phyloP scores from a whole-genome alignment of 371 early-diverging fungal genomes.

The Syncephalastrum contaminatum region DNA sequence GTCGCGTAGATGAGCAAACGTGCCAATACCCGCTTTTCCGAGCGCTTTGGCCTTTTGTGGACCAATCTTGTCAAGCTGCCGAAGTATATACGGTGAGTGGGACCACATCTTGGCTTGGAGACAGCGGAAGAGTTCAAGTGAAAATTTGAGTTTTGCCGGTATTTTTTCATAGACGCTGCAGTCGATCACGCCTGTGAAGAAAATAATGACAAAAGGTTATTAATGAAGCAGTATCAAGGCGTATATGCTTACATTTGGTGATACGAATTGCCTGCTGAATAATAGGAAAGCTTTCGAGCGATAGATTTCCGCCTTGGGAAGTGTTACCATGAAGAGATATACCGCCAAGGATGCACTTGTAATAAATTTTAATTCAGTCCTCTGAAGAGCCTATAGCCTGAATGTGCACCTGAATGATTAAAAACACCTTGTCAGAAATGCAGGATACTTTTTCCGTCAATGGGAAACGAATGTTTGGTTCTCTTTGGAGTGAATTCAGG shows the following conservation, averaged over 20 bases:
- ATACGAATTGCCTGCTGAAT: slow-evolving; percentile 35
- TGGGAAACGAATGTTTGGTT: slow-evolving; percentile 42
- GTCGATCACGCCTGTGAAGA: slow-evolving; percentile 37
- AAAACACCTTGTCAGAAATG: slow-evolving; percentile 34
- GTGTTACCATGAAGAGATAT: slow-evolving; percentile 29
- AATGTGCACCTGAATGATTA: slow-evolving; percentile 36
- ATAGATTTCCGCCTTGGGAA: slow-evolving; percentile 15
- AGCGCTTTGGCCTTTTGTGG: slow-evolving; percentile 28
- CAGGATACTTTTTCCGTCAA: slow-evolving; percentile 22
- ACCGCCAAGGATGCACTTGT: slow-evolving; percentile 39
- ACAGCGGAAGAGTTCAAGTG: slow-evolving; percentile 38
- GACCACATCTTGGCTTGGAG: slow-evolving; percentile 44
- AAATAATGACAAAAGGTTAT: neutral
- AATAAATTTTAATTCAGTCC: neutral
- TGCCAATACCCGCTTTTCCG: slow-evolving; percentile 30
- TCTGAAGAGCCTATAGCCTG: neutral
- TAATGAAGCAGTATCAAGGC: neutral
- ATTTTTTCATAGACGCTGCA: slow-evolving; percentile 27
- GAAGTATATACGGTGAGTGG: slow-evolving; percentile 30
- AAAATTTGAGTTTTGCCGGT: slow-evolving; percentile 24
- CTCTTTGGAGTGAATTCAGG: slow-evolving; percentile 34
- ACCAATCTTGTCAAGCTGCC: slow-evolving; percentile 47
- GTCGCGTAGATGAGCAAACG: slow-evolving; percentile 30
- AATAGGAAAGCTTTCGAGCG: slow-evolving; percentile 24
- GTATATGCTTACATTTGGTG: slow-evolving; percentile 28